Conservation (phyloP, 345 rosid species). For the Hibiscus trionum region DNA sequence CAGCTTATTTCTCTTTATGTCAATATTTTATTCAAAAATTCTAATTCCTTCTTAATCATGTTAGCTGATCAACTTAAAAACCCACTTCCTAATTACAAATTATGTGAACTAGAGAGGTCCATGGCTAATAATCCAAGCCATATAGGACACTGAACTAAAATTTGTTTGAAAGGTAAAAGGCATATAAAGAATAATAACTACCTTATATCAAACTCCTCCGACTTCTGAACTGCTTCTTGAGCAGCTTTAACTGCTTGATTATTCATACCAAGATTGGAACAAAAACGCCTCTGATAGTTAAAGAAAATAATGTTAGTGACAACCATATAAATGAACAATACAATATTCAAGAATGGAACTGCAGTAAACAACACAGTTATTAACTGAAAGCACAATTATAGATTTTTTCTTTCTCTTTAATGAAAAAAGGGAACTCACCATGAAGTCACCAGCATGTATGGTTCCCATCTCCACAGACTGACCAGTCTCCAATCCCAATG, state of each 20-base stretch:
- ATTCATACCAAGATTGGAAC: slow-evolving; percentile 93
- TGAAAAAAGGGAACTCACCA: slow-evolving; percentile 41
- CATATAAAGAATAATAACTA: slow-evolving; percentile 14
- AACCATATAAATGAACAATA: not conserved
- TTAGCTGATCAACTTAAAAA: not conserved
- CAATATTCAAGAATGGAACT: not conserved
- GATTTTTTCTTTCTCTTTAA: not conserved
- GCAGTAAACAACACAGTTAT: not conserved
- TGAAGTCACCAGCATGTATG: slow-evolving; percentile 96
- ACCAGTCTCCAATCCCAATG: slow-evolving; percentile 84
- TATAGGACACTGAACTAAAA: not conserved
- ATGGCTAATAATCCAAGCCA: not conserved
- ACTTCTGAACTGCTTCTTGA: slow-evolving; percentile 85
- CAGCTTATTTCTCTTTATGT: not conserved
- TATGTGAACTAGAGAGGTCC: slow-evolving; percentile 1
- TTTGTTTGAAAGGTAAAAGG: not conserved
- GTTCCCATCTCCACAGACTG: slow-evolving; percentile 95
- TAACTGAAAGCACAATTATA: not conserved
- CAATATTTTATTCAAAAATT: not conserved
- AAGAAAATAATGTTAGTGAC: slow-evolving; percentile 7
- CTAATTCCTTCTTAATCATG: not conserved
- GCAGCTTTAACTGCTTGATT: slow-evolving; percentile 97
- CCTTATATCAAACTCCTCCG: slow-evolving; percentile 97
- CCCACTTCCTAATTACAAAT: not conserved
- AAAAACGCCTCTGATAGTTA: slow-evolving; percentile 71